Evolutionary conservation across 2,329 filamentous ascomycete species (phyloP).

Genomic region (Penicillium sp.): DNA sequence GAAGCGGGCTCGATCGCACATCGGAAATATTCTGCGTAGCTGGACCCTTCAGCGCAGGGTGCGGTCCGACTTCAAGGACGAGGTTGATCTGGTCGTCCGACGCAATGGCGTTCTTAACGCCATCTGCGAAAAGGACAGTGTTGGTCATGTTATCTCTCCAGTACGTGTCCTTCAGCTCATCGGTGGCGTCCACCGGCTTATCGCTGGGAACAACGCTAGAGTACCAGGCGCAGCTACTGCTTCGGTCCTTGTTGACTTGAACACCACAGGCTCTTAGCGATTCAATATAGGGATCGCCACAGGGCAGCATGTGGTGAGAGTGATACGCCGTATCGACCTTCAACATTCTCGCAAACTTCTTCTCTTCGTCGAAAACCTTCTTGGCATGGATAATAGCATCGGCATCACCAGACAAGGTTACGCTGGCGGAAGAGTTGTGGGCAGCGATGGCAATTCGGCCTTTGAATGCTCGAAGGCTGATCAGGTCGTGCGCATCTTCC

Average conservation of each 20-base stretch:
- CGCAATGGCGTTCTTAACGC: slow-evolving; percentile 12
- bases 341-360: slow-evolving; percentile 10
- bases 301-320: slow-evolving; percentile 39
- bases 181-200: slow-evolving; percentile 21
- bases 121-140: slow-evolving; percentile 37
- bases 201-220: slow-evolving; percentile 27
- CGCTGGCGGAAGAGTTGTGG: slow-evolving; percentile 37
- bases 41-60: slow-evolving; percentile 26
- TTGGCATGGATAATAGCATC: slow-evolving; percentile 13
- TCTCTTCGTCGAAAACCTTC: slow-evolving; percentile 1
- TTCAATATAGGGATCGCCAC: slow-evolving; percentile 26
- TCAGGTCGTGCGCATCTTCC: slow-evolving; percentile 19
- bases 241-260: background rate
- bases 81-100: slow-evolving; percentile 31
- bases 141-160: slow-evolving; percentile 41
- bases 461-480: slow-evolving; percentile 8
- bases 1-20: background rate
- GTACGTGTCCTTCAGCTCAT: slow-evolving; percentile 23
- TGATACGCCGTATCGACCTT: slow-evolving; percentile 45
- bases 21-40: slow-evolving; percentile 7
- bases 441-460: slow-evolving; percentile 27
- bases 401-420: slow-evolving; percentile 44
- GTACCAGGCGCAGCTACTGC: slow-evolving; percentile 9
- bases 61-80: slow-evolving; percentile 24
- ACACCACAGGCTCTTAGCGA: slow-evolving; percentile 5